Base-by-base conservation (phyloP, 768 basidiomycete genomes). In the Agrocybe praecox region DNA sequence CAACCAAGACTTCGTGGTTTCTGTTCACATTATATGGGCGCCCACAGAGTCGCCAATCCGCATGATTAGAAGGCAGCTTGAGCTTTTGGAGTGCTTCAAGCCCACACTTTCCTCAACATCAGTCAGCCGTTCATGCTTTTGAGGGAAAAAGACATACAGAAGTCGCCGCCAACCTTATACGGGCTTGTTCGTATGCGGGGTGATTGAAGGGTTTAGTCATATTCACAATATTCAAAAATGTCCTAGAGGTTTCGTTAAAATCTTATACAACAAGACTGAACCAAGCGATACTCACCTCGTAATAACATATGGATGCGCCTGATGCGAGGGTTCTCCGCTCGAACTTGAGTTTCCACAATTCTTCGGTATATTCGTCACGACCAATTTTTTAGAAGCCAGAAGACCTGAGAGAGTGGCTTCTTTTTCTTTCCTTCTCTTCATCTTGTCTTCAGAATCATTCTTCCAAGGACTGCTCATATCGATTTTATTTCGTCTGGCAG, bases 261-360 rank as follows among this genome's bases (percentile, higher is more conserved):
- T n/a, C n/a, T n/a, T n/a, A n/a, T n/a, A n/a, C n/a, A n/a, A n/a
- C n/a, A n/a, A n/a, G n/a, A n/a, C n/a, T n/a, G n/a, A 32, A 15
- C 14, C 36, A 48, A 17, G 17, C 26, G 9, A 11, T 34, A 29
- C 63, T 14, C 44, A 73, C 74, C 73, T 71, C 32, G 75, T 74
- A 17, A 74, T 64, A 33, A 77, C 61, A 40, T 74, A 74, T 2
- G 76, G 76, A 55, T 74, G 75, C 4, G 56, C 53, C n/a, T 63
- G 53, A 4, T 67, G 46, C n/a, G 62, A 55, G 2, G 62, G 56
- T 7, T 58, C 59, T 18, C 58, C 61, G 8, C 22, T 22, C 19
- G 21, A 23, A 11, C 26, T 29, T 29, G 26, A 29, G 4, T 29
- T 29, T 29, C 26, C 26, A 29, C 26, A 29, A 5, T 29, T 29